A percentile compares a stretch with the other conserved stretches of the same genome.
Evolutionary conservation across 805 yeast species (phyloP).

Genomic region (Yamadazyma ubonensis): DNA sequence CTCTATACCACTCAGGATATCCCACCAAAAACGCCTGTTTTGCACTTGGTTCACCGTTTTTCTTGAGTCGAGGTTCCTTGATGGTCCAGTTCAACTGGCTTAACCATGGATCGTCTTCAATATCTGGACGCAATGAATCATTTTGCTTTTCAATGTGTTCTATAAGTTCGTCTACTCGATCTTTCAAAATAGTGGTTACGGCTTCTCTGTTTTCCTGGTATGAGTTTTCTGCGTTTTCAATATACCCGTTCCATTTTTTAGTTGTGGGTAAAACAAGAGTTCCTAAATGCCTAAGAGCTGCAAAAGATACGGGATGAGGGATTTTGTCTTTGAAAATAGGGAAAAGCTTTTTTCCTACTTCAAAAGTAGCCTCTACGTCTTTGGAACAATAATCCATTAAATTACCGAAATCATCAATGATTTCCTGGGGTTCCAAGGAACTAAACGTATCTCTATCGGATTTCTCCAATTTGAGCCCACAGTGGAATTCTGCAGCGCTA

Average conservation of each 20-base stretch:
- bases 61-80: slow-evolving; percentile 57
- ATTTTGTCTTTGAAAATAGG: slow-evolving; percentile 66
- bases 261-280: slow-evolving; percentile 78
- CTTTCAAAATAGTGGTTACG: slow-evolving; percentile 58
- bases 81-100: slow-evolving; percentile 86
- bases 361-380: slow-evolving; percentile 77
- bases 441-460: slow-evolving; percentile 63
- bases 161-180: slow-evolving; percentile 61
- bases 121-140: slow-evolving; percentile 25
- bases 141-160: slow-evolving; percentile 34
- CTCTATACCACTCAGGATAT: slow-evolving; percentile 90
- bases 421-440: slow-evolving; percentile 49
- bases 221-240: slow-evolving; percentile 63
- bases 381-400: slow-evolving; percentile 79
- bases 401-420: slow-evolving; percentile 55
- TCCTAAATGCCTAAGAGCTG: slow-evolving; percentile 75
- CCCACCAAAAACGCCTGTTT: slow-evolving; percentile 80
- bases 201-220: slow-evolving; percentile 57
- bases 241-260: slow-evolving; percentile 66
- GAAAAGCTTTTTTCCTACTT: slow-evolving; percentile 63
- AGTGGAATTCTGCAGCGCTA: slow-evolving; percentile 77
- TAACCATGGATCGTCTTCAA: slow-evolving; percentile 79
- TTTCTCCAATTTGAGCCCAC: slow-evolving; percentile 67
- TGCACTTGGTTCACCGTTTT: slow-evolving; percentile 66
- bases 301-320: slow-evolving; percentile 94